Percentiles rank a stretch among this genome's conserved stretches.
Evolutionary conservation across 768 basidiomycete species (phyloP).

Genomic region (Panellus pusillus): DNA sequence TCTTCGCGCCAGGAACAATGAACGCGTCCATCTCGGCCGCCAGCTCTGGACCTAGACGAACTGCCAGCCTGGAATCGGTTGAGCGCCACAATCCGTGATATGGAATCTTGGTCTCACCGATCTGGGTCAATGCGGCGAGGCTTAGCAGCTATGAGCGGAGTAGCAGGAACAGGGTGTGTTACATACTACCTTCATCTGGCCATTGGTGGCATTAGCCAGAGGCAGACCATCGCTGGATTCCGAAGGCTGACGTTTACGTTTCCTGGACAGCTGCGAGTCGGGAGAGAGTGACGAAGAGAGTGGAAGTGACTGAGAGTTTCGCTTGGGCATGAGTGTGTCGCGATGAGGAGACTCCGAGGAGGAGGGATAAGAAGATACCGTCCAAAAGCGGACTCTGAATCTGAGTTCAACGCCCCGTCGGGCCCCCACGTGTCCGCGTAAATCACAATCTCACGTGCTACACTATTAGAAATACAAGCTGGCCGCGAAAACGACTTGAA

Average conservation of each 20-base stretch:
- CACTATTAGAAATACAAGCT: conserved; percentile 20
- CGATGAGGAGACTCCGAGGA: neutral
- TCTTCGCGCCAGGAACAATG: conserved; percentile 70
- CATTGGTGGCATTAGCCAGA: neutral
- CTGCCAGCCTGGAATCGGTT: conserved; percentile 9
- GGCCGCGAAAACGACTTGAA: conserved; percentile 17
- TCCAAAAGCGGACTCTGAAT: no score
- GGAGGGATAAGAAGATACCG: neutral
- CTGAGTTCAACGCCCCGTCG: no score
- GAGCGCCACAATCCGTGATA: neutral
- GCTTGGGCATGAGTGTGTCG: conserved; percentile 12
- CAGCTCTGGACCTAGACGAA: conserved; percentile 19
- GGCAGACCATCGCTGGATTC: neutral
- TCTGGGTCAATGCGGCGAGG: conserved; percentile 17
- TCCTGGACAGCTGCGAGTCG: no score
- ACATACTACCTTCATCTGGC: conserved; percentile 9
- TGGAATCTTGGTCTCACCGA: neutral
- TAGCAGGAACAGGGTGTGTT: neutral
- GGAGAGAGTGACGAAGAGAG: conserved; percentile 7
- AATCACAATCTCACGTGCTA: no score
- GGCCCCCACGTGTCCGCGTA: no score
- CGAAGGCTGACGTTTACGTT: conserved; percentile 12
- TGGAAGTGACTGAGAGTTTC: conserved; percentile 2
- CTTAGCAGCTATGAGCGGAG: neutral
- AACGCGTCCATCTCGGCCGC: conserved; percentile 64